A percentile compares a stretch with the other conserved stretches of the same genome.
These are phyloP conservation scores for Hemisphaericaspora xylofermentans DNA, from an alignment of 1,139 yeast genomes.

Conservation along the genomic window DNA sequence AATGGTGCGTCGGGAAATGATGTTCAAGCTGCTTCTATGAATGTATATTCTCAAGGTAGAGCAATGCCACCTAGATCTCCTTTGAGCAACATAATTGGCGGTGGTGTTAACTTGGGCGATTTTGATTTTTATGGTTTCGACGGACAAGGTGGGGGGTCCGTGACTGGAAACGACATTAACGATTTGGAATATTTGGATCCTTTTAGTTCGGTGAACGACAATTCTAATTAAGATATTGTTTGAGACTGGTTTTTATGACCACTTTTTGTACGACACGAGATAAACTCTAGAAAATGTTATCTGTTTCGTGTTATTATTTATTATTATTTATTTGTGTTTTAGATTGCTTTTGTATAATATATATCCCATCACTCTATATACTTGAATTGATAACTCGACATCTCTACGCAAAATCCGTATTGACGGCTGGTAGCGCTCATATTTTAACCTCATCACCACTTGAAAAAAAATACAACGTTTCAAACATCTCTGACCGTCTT, in stretches of 20 bases:
- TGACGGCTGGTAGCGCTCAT: constrained; percentile 2
- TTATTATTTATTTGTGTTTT: too few relatives aligned
- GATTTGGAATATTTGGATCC: constrained; percentile 25
- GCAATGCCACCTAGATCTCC: constrained; percentile 1
- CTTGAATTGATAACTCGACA: too few relatives aligned
- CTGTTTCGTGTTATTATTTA: too few relatives aligned
- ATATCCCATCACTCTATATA: too few relatives aligned
- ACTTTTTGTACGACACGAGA: too few relatives aligned
- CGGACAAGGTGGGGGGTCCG: constrained; percentile 1
- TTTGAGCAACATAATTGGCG: constrained; percentile 1
- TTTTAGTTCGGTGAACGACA: constrained; percentile 15
- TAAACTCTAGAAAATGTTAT: too few relatives aligned
- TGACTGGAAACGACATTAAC: constrained; percentile 14
- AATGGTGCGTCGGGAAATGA: background rate
- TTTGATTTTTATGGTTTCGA: constrained; percentile 19
- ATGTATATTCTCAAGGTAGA: constrained; percentile 4
- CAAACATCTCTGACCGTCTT: too few relatives aligned
- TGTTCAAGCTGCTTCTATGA: constrained; percentile 7
- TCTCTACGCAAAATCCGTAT: too few relatives aligned
- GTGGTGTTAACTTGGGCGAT: constrained; percentile 17
- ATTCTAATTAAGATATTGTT: background rate
- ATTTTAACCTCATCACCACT: constrained; percentile 3
- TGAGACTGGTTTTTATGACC: too few relatives aligned
- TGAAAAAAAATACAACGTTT: background rate
- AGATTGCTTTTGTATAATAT: too few relatives aligned